Evolutionary conservation across 108 stramenopile species (phyloP).

Genomic region (Cyclotella atomus): DNA sequence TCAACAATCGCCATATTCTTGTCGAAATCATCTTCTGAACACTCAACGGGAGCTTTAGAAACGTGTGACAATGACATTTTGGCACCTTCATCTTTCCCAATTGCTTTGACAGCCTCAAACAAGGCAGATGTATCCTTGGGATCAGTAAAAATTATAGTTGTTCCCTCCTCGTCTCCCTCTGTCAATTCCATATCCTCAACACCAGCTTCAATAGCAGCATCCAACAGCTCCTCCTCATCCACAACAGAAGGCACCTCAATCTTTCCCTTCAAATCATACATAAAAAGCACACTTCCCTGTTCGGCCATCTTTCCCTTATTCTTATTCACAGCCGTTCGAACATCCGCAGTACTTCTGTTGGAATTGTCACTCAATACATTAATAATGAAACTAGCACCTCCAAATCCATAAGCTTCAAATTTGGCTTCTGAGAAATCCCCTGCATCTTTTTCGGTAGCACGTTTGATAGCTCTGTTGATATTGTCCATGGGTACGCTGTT

Average conservation of each 20-base stretch:
- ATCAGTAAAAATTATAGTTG: constrained; percentile 76
- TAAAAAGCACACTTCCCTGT: constrained; percentile 81
- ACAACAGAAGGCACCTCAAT: constrained; percentile 62
- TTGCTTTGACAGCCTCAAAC: constrained; percentile 67
- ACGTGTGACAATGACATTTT: constrained; percentile 78
- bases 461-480: constrained; percentile 89
- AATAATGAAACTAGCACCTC: constrained; percentile 76
- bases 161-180: constrained; percentile 69
- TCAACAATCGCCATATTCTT: constrained; percentile 93
- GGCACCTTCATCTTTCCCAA: constrained; percentile 62
- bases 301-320: constrained; percentile 86
- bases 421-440: constrained; percentile 83
- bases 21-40: constrained; percentile 92
- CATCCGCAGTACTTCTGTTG: constrained; percentile 86
- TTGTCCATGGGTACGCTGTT: constrained; percentile 88
- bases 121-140: constrained; percentile 77
- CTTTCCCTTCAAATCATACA: constrained; percentile 87
- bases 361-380: constrained; percentile 87
- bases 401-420: constrained; percentile 81
- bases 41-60: constrained; percentile 88
- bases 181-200: constrained; percentile 81
- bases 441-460: constrained; percentile 75
- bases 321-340: constrained; percentile 75
- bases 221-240: constrained; percentile 74
- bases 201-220: constrained; percentile 86